phyloP scores from a whole-genome alignment of 352 stramenopile species.

The Globisporangium emineosum region DNA sequence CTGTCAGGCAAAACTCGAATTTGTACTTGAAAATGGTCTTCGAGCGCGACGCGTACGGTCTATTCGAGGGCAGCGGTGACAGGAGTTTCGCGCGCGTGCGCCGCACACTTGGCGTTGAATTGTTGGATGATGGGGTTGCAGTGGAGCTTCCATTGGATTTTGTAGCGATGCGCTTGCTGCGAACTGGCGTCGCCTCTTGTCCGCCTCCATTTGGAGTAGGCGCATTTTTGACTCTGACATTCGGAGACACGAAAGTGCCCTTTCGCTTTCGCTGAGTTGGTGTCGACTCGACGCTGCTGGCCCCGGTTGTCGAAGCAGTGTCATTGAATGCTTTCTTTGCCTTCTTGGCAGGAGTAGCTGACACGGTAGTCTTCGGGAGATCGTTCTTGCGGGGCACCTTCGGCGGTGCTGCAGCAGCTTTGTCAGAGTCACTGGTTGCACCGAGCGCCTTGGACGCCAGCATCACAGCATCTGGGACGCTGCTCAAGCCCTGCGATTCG shows the following conservation, averaged over 20 bases:
- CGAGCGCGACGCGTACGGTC: conserved; percentile 44
- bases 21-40: conserved; percentile 71
- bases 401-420: conserved; percentile 3
- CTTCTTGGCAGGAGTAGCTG: not conserved
- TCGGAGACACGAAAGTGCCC: conserved; percentile 26
- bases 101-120: conserved; percentile 37
- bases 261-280: conserved; percentile 26
- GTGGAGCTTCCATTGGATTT: too few relatives aligned
- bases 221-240: conserved; percentile 15
- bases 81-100: conserved; percentile 46
- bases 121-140: not conserved
- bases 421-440: conserved; percentile 17
- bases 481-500: conserved; percentile 37
- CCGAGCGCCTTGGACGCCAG: conserved; percentile 30
- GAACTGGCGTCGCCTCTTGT: not conserved
- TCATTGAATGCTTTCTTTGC: not conserved
- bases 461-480: conserved; percentile 26
- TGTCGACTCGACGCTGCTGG: conserved; percentile 19
- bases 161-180: not conserved
- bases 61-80: conserved; percentile 46
- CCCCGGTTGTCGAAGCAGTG: conserved; percentile 2
- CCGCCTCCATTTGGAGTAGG: not conserved
- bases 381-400: conserved; percentile 1
- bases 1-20: conserved; percentile 75
- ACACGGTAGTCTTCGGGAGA: not conserved